phyloP scores from a whole-genome alignment of 225 moss, liverwort and hornwort genomes.

The Polytrichum formosum region DNA sequence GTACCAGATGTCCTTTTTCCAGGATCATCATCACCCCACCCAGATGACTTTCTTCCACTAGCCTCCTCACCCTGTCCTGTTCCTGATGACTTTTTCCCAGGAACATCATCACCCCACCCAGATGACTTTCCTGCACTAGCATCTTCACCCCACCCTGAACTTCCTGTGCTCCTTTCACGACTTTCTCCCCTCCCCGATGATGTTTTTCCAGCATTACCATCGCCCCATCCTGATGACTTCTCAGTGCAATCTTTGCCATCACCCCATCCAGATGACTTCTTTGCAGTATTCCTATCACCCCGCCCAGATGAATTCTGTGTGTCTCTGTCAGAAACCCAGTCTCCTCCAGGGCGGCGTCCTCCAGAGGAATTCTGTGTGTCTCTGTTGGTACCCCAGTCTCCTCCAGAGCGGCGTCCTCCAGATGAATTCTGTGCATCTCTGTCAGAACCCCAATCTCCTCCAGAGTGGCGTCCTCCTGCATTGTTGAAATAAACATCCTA shows the following conservation, averaged over 20 bases:
- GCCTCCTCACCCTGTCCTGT: background rate
- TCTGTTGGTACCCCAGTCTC: background rate
- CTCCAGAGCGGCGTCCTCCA: background rate
- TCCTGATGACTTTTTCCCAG: background rate
- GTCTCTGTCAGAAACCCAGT: background rate
- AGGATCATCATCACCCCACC: background rate
- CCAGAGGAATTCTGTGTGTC: background rate
- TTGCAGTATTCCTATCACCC: background rate
- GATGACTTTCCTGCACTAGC: background rate
- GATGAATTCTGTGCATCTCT: background rate
- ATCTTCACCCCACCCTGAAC: background rate
- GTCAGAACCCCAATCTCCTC: background rate
- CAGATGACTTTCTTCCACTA: background rate
- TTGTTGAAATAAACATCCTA: too few relatives aligned
- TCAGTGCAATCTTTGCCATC: background rate
- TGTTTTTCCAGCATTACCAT: background rate
- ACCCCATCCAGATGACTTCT: background rate
- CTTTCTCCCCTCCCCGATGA: conserved; percentile 1
- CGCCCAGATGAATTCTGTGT: background rate
- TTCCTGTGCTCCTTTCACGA: background rate
- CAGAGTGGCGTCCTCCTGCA: too few relatives aligned
- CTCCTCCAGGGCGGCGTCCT: too few relatives aligned
- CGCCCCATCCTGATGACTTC: background rate
- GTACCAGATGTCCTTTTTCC: background rate
- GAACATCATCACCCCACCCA: background rate